Base-by-base conservation (phyloP, 1,139 yeast genomes). In the Lodderomyces theae region DNA sequence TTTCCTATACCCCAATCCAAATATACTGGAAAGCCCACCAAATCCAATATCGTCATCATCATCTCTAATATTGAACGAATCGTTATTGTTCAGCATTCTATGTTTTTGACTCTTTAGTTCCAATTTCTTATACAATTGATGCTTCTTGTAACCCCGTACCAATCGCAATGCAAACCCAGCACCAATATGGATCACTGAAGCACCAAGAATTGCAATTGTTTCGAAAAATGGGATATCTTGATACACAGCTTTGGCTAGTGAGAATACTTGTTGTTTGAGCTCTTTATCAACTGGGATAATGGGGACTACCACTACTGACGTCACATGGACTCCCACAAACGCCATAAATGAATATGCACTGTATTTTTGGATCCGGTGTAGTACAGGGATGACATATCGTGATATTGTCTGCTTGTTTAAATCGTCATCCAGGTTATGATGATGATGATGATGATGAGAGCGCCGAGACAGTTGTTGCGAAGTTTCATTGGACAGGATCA, bases 161-260 rank as follows among this genome's bases (percentile, higher is more conserved):
- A 64, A 38, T 40, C 88, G 62, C n/a, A 80, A 48, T 0, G 60
- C 51, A 1, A 80, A 43, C 0, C 94, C 94, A 28, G 81, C 58
- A 0, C 64, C 34, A 1, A 84, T 64, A 53, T 86, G 95, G 2
- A 63, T 51, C 0, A 63, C 55, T 1, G 71, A 60, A 0, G 82
- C 63, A 0, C 79, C 81, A 39, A 72, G 60, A 0, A 82, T 73
- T 19, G 75, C 51, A 0, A 68, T 41, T 6, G 61, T 58, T 53
- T 84, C 92, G 13, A 79, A 60, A 1, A 63, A 49, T 0, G 81
- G 73, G 2, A 71, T 58, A 7, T 56, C 49, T 42, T 80, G 86
- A 56, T 85, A 86, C 0, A 86, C 54, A 8, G 80, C 74, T 36
- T 89, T 64, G 0, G 82, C 78, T 62, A 82, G 66, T 45, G 80